These are phyloP conservation scores for Plasmodium blacklocki DNA, from an alignment of 169 alveolate species.

Conservation along the genomic window DNA sequence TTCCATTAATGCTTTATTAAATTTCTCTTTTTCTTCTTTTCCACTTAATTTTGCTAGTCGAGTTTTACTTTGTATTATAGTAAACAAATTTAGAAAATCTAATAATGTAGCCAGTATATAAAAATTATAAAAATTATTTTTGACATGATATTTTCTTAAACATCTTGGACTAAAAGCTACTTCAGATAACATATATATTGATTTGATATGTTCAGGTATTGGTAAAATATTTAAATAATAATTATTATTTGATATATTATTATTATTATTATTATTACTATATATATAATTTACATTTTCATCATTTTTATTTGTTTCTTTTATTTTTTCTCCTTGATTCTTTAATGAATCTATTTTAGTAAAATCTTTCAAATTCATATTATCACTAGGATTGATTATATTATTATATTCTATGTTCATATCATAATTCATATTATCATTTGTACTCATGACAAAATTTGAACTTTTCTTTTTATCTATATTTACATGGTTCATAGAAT, in stretches of 20 bases:
- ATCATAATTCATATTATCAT: neutral
- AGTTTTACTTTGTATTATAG: conserved; percentile 70
- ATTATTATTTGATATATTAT: neutral
- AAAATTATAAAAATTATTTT: conserved; percentile 72
- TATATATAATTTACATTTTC: neutral
- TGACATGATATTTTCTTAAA: conserved; percentile 38
- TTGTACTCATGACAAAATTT: neutral
- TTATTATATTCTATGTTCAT: neutral
- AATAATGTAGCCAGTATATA: conserved; percentile 47
- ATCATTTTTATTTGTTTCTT: conserved; percentile 4
- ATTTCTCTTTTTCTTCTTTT: conserved; percentile 59
- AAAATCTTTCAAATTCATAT: neutral
- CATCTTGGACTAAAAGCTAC: conserved; percentile 65
- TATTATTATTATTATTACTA: neutral
- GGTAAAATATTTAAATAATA: conserved; percentile 36
- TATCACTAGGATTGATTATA: neutral
- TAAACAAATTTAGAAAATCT: conserved; percentile 62
- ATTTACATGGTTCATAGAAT: neutral
- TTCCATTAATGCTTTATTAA: conserved; percentile 69
- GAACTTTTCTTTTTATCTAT: neutral
- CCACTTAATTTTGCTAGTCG: conserved; percentile 43
- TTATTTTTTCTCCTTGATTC: neutral
- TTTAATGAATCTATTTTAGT: too few species aligned
- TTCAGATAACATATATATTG: conserved; percentile 71
- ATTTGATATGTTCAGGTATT: conserved; percentile 70